Base-by-base conservation (phyloP, 352 stramenopile genomes). In the Pythium chondricola region DNA sequence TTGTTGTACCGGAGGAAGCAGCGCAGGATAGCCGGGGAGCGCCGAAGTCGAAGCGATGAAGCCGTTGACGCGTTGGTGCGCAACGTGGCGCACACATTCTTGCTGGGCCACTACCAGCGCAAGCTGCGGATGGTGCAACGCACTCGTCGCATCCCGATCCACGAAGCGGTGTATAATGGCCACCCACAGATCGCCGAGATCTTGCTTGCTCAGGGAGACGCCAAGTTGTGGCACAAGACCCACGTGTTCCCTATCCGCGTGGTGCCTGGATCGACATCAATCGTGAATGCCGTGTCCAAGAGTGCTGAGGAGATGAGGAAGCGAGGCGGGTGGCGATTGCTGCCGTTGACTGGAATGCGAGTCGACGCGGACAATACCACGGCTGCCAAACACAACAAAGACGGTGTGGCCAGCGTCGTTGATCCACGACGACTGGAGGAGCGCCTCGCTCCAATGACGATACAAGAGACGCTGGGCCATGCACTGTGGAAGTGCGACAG, bases 161-260 rank as follows among this genome's bases (percentile, higher is more conserved):
- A 89, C 29, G 80, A 92, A 49, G 80, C 77, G 11, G 45, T 87
- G 10, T 63, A 84, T 41, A 92, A 88, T 42, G 77, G 75, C 2
- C 71, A 83, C 40, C 54, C 71, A 1, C 52, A 82, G 16, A 73
- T 89, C 24, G 61, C 63, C 22, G 55, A 62, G 7, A 67, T 88
- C 18, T 33, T 92, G 36, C 41, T 89, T 1, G 56, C 68, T 6
- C 52, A 61, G 16, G 67, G 71, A 25, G 73, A 65, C 21, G 75
- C 75, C 1, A 65, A 38, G 14, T n/a, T 85, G 6, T 83, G 65
- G 67, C 75, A 89, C 21, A 67, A 67, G 20, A 83, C 75, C 0
- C 70, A 82, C 38, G 67, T 92, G 11, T 52, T 88, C 22, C 77
- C 80, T 0, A 38, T 71, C 11, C 65, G 74, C 14, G 61, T 64